phyloP scores from a whole-genome alignment of 768 basidiomycete species.

The Leccinum subgranulosum region DNA sequence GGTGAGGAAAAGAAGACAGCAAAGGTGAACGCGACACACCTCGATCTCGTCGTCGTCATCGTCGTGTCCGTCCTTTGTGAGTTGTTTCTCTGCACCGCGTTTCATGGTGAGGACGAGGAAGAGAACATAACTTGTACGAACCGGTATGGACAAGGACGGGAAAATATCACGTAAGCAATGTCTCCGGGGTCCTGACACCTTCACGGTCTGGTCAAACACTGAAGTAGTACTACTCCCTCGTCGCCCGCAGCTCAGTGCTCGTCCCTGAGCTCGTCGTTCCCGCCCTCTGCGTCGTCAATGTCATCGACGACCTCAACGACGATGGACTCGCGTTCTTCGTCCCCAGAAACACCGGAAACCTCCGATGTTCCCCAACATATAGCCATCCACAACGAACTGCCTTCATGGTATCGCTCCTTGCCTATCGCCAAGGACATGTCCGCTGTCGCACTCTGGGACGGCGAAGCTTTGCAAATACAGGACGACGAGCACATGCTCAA shows the following conservation, averaged over 20 bases:
- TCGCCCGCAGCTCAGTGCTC: neutral
- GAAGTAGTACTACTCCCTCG: no score
- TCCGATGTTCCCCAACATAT: constrained; percentile 52
- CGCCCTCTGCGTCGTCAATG: constrained; percentile 36
- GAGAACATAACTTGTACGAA: neutral
- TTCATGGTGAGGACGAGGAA: constrained; percentile 49
- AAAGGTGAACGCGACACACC: constrained; percentile 11
- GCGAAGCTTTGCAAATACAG: constrained; percentile 42
- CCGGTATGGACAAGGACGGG: constrained; percentile 3
- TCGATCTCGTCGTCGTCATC: constrained; percentile 35
- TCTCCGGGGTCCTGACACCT: constrained; percentile 14
- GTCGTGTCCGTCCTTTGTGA: constrained; percentile 53
- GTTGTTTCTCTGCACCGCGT: constrained; percentile 69
- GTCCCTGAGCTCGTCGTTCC: constrained; percentile 1
- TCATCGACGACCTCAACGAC: constrained; percentile 45
- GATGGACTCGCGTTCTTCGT: constrained; percentile 64
- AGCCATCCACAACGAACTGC: constrained; percentile 47
- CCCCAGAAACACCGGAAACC: constrained; percentile 66
- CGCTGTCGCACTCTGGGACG: constrained; percentile 42
- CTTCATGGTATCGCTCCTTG: constrained; percentile 57
- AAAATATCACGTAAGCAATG: constrained; percentile 21
- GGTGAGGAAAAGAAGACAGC: constrained; percentile 3
- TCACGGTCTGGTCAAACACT: no score
- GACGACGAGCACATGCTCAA: constrained; percentile 58
- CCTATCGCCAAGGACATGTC: constrained; percentile 40